phyloP scores from a whole-genome alignment of 176 grass and related monocot genomes.

The Echinochloa phyllopogon region DNA sequence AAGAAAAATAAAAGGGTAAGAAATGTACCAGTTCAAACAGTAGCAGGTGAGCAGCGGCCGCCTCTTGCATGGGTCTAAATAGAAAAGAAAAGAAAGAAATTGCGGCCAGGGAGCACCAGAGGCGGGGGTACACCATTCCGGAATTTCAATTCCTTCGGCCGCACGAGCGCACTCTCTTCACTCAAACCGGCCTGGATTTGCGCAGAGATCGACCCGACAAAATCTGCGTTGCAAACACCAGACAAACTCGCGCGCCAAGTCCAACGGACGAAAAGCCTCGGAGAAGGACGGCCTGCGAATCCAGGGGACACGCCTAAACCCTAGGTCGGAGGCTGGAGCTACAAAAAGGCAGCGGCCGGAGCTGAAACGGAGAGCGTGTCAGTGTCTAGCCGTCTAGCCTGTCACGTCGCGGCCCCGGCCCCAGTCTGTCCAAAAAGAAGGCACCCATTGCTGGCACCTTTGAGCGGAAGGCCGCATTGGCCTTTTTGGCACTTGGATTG shows the following conservation, averaged over 20 bases:
- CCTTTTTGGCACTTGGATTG: slow-evolving; percentile 30
- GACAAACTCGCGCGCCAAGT: slow-evolving; percentile 22
- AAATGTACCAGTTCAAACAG: too few species aligned
- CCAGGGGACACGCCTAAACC: slow-evolving; percentile 32
- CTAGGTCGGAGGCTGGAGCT: slow-evolving; percentile 21
- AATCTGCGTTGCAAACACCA: not conserved
- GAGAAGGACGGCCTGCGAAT: not conserved
- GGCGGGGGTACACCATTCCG: not conserved
- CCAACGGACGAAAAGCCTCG: not conserved
- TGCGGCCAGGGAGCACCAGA: too few species aligned
- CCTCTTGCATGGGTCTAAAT: too few species aligned
- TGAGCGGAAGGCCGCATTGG: not conserved
- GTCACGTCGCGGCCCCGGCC: not conserved
- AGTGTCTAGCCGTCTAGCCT: not conserved
- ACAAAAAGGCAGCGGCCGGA: not conserved
- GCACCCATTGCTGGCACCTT: not conserved
- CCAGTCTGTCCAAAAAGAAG: not conserved
- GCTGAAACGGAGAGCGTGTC: not conserved
- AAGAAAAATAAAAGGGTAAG: too few species aligned
- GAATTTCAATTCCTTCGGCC: slow-evolving; percentile 5
- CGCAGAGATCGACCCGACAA: too few species aligned
- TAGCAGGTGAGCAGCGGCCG: too few species aligned
- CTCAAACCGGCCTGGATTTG: too few species aligned
- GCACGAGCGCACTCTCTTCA: not conserved
- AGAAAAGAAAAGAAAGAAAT: too few species aligned